A percentile compares a stretch with the other conserved stretches of the same genome.
Evolutionary conservation across 352 stramenopile genomes (phyloP).

Genomic region (Phytophthora aleatoria): DNA sequence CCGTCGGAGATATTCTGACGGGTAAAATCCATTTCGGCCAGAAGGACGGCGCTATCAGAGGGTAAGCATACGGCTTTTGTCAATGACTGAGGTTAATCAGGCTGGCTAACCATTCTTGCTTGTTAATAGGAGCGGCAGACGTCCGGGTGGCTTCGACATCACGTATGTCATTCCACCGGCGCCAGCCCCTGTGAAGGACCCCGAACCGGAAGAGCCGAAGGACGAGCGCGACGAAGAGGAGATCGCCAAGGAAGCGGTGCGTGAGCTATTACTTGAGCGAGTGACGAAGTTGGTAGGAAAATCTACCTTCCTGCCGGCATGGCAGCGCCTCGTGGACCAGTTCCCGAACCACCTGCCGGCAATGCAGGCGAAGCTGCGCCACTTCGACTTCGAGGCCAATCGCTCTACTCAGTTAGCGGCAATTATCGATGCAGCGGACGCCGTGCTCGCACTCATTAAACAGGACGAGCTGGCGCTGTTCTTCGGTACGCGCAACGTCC

Average conservation of each 20-base stretch:
- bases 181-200: slow-evolving; percentile 58
- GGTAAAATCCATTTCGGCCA: slow-evolving; percentile 80
- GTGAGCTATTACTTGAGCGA: slow-evolving; percentile 68
- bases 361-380: slow-evolving; percentile 72
- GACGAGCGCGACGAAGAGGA: slow-evolving; percentile 74
- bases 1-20: slow-evolving; percentile 64
- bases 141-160: slow-evolving; percentile 73
- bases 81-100: background rate
- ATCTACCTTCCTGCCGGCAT: slow-evolving; percentile 58
- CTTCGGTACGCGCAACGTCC: slow-evolving; percentile 70
- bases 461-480: slow-evolving; percentile 71
- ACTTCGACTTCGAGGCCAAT: slow-evolving; percentile 68
- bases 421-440: slow-evolving; percentile 60
- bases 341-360: slow-evolving; percentile 66
- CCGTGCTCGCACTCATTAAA: slow-evolving; percentile 63
- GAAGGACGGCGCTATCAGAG: slow-evolving; percentile 68
- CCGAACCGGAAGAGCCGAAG: slow-evolving; percentile 65
- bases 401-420: slow-evolving; percentile 48
- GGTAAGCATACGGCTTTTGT: slow-evolving; percentile 22
- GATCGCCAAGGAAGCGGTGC: slow-evolving; percentile 72
- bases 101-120: slow-evolving; percentile 17
- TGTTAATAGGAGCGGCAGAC: slow-evolving; percentile 45
- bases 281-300: slow-evolving; percentile 76
- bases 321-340: slow-evolving; percentile 53
- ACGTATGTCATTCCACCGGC: slow-evolving; percentile 76